Percentiles rank a stretch among this genome's conserved stretches.
These are phyloP conservation scores for Vitis rupestris DNA, from an alignment of 164 flowering plant species.

Conservation along the genomic window DNA sequence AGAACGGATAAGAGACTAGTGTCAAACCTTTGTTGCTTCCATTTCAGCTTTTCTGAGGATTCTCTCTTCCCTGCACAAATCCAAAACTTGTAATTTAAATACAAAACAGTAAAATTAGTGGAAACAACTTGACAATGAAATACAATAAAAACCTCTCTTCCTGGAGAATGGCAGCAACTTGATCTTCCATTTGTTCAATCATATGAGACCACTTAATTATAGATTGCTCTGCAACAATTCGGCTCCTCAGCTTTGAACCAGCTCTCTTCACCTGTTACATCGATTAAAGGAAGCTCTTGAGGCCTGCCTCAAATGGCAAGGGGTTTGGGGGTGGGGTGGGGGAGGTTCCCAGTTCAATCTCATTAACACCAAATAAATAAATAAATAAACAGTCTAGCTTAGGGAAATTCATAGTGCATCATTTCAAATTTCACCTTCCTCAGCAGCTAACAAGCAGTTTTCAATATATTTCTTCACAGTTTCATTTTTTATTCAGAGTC, in stretches of 20 bases:
- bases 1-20: not conserved
- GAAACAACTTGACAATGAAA: not conserved
- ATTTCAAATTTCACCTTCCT: too few species aligned
- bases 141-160: conserved; percentile 69
- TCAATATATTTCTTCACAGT: too few species aligned
- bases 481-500: too few species aligned
- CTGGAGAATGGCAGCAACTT: conserved; percentile 66
- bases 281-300: not conserved
- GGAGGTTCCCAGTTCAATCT: too few species aligned
- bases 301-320: too few species aligned
- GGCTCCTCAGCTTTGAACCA: conserved; percentile 80
- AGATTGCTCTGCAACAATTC: conserved; percentile 85
- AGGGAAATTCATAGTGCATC: too few species aligned
- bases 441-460: too few species aligned
- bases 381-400: too few species aligned
- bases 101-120: not conserved
- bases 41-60: conserved; percentile 93
- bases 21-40: conserved; percentile 81
- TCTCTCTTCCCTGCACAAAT: conserved; percentile 71
- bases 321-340: too few species aligned
- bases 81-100: not conserved
- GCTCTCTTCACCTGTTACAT: conserved; percentile 69
- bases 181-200: conserved; percentile 91
- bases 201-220: conserved; percentile 74
- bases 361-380: too few species aligned